These are phyloP conservation scores for Santalum album DNA, from an alignment of 164 flowering plant species.

Conservation along the genomic window DNA sequence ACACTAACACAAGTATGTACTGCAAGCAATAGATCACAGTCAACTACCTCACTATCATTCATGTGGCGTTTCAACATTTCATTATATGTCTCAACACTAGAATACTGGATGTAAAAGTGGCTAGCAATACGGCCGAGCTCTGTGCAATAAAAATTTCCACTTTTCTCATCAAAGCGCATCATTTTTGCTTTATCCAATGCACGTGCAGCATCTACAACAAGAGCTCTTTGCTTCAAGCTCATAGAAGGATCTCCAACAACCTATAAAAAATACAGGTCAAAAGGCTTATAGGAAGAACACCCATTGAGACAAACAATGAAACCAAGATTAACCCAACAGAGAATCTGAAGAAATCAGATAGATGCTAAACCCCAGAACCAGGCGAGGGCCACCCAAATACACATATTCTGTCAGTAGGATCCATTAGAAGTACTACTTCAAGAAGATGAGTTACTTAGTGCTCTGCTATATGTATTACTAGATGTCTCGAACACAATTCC, in stretches of 20 bases:
- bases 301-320: background rate
- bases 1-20: background rate
- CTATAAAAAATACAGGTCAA: slow-evolving; percentile 22
- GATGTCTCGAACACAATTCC: too few species aligned
- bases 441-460: too few species aligned
- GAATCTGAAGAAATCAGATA: background rate
- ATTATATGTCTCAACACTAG: slow-evolving; percentile 96
- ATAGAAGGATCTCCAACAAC: slow-evolving; percentile 89
- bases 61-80: slow-evolving; percentile 91
- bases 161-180: slow-evolving; percentile 99
- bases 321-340: too few species aligned
- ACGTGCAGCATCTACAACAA: slow-evolving; percentile 93
- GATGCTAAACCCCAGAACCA: too few species aligned
- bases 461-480: too few species aligned
- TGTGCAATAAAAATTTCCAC: slow-evolving; percentile 97
- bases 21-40: background rate
- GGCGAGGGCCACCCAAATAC: too few species aligned
- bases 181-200: slow-evolving; percentile 96
- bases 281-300: background rate
- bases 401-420: too few species aligned
- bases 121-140: slow-evolving; percentile 99
- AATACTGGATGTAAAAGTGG: slow-evolving; percentile 92
- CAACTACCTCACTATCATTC: slow-evolving; percentile 89
- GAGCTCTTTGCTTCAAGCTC: slow-evolving; percentile 77
- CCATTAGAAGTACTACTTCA: too few species aligned